Conservation (phyloP, 345 rosid species). For the Hypericum androsaemum region DNA sequence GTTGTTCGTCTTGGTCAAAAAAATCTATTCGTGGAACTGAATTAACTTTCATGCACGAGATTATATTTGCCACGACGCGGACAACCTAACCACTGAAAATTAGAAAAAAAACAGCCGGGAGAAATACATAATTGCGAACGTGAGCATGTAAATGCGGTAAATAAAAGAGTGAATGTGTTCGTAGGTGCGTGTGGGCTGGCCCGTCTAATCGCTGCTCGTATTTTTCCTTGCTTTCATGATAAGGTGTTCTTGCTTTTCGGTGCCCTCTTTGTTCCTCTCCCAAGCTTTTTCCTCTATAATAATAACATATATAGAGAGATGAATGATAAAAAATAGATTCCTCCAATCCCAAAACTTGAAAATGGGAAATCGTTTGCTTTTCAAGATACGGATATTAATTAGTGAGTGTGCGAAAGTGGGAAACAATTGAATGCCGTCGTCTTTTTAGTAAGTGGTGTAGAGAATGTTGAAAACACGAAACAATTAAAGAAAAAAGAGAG, state of each 20-base stretch:
- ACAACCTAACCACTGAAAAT: too few species aligned
- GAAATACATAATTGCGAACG: background rate
- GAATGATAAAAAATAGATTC: slow-evolving; percentile 24
- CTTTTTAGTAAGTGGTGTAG: slow-evolving; percentile 10
- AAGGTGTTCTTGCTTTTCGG: slow-evolving; percentile 89
- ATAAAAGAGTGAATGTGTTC: slow-evolving; percentile 18
- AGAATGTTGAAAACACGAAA: slow-evolving; percentile 27
- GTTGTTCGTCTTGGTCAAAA: too few species aligned
- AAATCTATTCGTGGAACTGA: too few species aligned
- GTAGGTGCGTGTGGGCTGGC: slow-evolving; percentile 58
- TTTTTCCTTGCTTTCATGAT: slow-evolving; percentile 77
- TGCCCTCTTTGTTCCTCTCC: slow-evolving; percentile 40
- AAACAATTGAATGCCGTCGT: slow-evolving; percentile 32
- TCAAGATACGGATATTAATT: slow-evolving; percentile 31
- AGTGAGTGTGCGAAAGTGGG: slow-evolving; percentile 5
- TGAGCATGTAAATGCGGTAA: slow-evolving; percentile 12
- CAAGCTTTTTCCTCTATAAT: slow-evolving; percentile 20
- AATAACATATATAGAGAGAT: slow-evolving; percentile 8
- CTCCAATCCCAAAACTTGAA: slow-evolving; percentile 70
- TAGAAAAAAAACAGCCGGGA: background rate
- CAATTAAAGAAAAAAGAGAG: too few species aligned
- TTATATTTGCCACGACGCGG: too few species aligned
- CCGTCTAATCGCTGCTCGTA: slow-evolving; percentile 41
- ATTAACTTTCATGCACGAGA: too few species aligned
- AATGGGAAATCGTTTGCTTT: slow-evolving; percentile 40